Base-by-base conservation (phyloP, 768 basidiomycete species). In the Pleurotus tuber-regium region DNA sequence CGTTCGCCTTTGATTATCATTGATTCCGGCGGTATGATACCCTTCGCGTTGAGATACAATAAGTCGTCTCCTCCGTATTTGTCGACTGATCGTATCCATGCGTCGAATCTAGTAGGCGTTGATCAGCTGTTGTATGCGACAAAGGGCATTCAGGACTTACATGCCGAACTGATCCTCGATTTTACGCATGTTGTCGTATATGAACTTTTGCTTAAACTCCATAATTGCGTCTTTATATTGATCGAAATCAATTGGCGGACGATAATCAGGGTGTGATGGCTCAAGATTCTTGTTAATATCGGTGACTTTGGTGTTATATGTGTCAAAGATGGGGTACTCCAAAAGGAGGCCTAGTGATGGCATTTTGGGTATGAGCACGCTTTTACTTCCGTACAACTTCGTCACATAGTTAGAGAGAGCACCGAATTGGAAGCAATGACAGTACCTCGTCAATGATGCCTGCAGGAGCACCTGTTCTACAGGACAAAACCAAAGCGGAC, bases 311-410 rank as follows among this genome's bases (percentile, higher is more conserved):
- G 70, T 69, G 65, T 90, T 91, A 69, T 92, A 95, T 4, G 80
- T 81, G 43, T 85, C 80, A 58, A 90, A 92, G 50, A 92, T 78
- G 2, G 90, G 90, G 57, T 89, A 77, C 69, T 98, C 93, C 21
- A 99, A 82, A 19, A 99, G 73, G 4, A 99, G 78, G 10, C 97
- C 97, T 14, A 99, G 78, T 2, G 94, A 87, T 10, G 97, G 97
- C 74, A 98, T 96, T 71, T 96, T 98, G 14, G 97, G 97, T 18
- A 98, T 79, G 62, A 90, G 82, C 29, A 95, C 89, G 33, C 73
- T 71, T 12, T 82, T 78, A 3, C 87, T 84, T 1, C 86, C 87
- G 60, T 89, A 98, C 12, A 92, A 76, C 91, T 86, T 69, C 4
- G 11, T 8, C 8, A 18, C 6, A 7, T 4, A 11, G 19, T 26